These are phyloP conservation scores for Neonectria faginata DNA, from an alignment of 2,329 filamentous ascomycete species.

Conservation along the genomic window DNA sequence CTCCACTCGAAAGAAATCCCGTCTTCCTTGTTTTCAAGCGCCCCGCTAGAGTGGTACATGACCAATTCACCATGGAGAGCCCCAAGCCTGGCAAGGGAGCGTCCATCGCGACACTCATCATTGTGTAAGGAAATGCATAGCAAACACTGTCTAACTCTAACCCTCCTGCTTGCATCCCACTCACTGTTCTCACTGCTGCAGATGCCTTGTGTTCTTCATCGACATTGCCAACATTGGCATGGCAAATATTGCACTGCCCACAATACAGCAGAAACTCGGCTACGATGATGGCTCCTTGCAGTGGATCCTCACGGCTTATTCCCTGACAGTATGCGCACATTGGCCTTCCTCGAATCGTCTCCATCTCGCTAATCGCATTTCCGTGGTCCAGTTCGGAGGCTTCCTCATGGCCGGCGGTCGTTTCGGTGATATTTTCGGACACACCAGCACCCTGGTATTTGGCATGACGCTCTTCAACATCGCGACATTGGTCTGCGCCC, in stretches of 20 bases:
- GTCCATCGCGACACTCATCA: too few species aligned
- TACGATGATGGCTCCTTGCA: constrained; percentile 1
- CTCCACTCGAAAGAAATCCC: too few species aligned
- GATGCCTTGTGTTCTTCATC: background rate
- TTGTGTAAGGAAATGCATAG: too few species aligned
- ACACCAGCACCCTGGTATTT: background rate
- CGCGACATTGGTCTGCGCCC: background rate
- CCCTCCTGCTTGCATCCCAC: background rate
- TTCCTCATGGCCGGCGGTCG: background rate
- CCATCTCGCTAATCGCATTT: too few species aligned
- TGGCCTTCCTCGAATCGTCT: background rate
- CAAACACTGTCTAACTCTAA: too few species aligned
- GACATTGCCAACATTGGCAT: constrained; percentile 2
- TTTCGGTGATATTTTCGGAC: background rate
- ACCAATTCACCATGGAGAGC: too few species aligned
- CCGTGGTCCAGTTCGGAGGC: background rate
- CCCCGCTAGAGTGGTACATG: too few species aligned
- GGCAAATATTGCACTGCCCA: background rate
- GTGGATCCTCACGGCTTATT: background rate
- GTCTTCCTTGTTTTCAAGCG: too few species aligned
- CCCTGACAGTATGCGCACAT: background rate
- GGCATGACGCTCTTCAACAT: background rate
- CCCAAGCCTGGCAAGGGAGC: too few species aligned
- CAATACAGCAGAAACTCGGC: background rate
- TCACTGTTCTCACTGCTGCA: background rate